A percentile compares a stretch with the other conserved stretches of the same genome.
Evolutionary conservation across 1,139 yeast species (phyloP).

Genomic region (Cylindricascospora bacillispora): DNA sequence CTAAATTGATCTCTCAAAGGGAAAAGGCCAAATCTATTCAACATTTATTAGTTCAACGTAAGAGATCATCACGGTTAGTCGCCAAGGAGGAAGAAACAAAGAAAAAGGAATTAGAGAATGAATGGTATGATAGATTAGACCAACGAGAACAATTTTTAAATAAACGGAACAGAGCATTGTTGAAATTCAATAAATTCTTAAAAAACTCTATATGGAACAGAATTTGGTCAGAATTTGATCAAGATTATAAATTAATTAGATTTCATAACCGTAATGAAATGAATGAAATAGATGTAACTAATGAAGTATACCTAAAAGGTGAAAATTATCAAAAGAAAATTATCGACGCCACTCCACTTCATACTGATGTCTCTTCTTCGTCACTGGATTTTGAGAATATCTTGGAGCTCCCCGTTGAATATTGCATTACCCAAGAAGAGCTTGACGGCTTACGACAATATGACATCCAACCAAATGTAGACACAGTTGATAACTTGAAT

Average conservation of each 20-base stretch:
- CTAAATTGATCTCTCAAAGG: slow-evolving; percentile 16
- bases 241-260: slow-evolving; percentile 15
- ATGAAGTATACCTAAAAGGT: slow-evolving; percentile 8
- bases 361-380: too few species aligned
- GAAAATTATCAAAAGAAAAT: slow-evolving; percentile 3
- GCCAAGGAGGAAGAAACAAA: slow-evolving; percentile 24
- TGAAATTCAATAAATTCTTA: slow-evolving; percentile 15
- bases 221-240: slow-evolving; percentile 21
- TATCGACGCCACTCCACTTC: background rate
- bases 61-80: slow-evolving; percentile 24
- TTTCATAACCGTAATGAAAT: slow-evolving; percentile 5
- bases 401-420: background rate
- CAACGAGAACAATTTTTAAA: slow-evolving; percentile 21
- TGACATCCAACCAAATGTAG: slow-evolving; percentile 11
- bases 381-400: too few species aligned
- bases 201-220: slow-evolving; percentile 21
- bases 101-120: slow-evolving; percentile 18
- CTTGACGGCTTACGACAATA: slow-evolving; percentile 11
- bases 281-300: slow-evolving; percentile 5
- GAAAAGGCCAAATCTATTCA: slow-evolving; percentile 21
- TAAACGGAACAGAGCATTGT: slow-evolving; percentile 14
- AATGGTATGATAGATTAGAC: slow-evolving; percentile 21
- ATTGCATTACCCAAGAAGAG: slow-evolving; percentile 18
- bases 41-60: slow-evolving; percentile 20
- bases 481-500: slow-evolving; percentile 14